A percentile compares a stretch with the other conserved stretches of the same genome.
phyloP scores from a whole-genome alignment of 306 rosid genomes.

The Malus sylvestris region DNA sequence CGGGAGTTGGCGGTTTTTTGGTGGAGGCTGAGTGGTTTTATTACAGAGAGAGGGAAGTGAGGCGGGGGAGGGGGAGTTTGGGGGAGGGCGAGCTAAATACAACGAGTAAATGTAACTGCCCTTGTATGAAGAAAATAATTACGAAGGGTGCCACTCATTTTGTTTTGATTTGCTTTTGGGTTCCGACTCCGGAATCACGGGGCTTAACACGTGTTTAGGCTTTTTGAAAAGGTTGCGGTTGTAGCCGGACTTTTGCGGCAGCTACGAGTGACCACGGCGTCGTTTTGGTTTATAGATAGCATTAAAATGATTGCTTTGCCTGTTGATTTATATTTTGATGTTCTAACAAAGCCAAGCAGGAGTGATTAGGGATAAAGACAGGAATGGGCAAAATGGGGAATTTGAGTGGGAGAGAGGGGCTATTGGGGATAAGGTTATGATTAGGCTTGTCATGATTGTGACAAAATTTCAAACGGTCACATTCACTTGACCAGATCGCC shows the following conservation, averaged over 20 bases:
- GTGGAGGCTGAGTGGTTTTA: background rate
- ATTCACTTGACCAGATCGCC: background rate
- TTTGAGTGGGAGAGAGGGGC: background rate
- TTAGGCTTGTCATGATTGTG: constrained; percentile 1
- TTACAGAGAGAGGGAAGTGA: background rate
- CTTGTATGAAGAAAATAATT: background rate
- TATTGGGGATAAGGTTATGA: constrained; percentile 11
- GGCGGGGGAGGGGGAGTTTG: background rate
- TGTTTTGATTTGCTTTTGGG: background rate
- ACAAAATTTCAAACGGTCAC: constrained; percentile 11
- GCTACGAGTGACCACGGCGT: background rate
- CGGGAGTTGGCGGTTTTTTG: constrained; percentile 7
- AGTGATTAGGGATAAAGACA: background rate
- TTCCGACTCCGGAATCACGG: constrained; percentile 35
- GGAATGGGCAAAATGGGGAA: constrained; percentile 1
- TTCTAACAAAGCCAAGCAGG: background rate
- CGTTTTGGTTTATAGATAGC: background rate
- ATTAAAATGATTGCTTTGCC: background rate
- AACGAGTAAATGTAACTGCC: background rate
- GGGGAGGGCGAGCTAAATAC: constrained; percentile 22
- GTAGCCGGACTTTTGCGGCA: background rate
- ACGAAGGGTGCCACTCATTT: constrained; percentile 21
- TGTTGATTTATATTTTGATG: background rate
- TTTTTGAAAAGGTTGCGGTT: constrained; percentile 14
- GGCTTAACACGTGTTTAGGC: constrained; percentile 40